Evolutionary conservation across 106 monocot species (phyloP).

Genomic region (Chionographis japonica): DNA sequence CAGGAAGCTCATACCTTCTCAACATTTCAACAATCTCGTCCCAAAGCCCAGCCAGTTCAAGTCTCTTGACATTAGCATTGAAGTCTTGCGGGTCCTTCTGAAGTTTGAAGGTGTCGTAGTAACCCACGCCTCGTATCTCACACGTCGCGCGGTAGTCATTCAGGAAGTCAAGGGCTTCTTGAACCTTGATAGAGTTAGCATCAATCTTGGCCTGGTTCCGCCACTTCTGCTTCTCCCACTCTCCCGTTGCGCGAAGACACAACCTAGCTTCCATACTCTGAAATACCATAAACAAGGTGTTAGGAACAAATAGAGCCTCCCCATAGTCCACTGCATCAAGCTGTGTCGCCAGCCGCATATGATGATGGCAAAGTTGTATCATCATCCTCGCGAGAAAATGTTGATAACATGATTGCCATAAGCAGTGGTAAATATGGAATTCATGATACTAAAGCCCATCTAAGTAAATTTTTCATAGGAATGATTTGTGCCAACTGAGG

Average conservation of each 20-base stretch:
- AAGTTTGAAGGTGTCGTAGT: constrained; percentile 54
- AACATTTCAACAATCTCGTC: constrained; percentile 61
- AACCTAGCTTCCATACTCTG: constrained; percentile 46
- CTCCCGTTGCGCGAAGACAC: constrained; percentile 27
- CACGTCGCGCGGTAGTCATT: constrained; percentile 25
- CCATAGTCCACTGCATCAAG: no score
- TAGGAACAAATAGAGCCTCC: no score
- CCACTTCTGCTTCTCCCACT: constrained; percentile 36
- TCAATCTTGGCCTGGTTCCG: constrained; percentile 35
- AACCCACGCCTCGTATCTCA: constrained; percentile 31
- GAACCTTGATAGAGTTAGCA: constrained; percentile 30
- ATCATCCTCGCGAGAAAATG: no score
- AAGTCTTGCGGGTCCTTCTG: constrained; percentile 38
- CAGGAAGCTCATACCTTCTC: constrained; percentile 38
- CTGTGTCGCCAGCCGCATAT: no score
- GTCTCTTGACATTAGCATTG: constrained; percentile 42
- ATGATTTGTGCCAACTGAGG: no score
- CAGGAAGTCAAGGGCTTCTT: constrained; percentile 19
- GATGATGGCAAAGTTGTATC: no score
- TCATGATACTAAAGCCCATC: no score
- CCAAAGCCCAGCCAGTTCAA: constrained; percentile 54
- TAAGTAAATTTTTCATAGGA: no score
- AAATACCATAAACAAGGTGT: not conserved
- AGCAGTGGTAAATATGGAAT: no score
- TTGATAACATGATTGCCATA: no score